phyloP scores from a whole-genome alignment of 257 asterid genomes.

The Solanum stenotomum region DNA sequence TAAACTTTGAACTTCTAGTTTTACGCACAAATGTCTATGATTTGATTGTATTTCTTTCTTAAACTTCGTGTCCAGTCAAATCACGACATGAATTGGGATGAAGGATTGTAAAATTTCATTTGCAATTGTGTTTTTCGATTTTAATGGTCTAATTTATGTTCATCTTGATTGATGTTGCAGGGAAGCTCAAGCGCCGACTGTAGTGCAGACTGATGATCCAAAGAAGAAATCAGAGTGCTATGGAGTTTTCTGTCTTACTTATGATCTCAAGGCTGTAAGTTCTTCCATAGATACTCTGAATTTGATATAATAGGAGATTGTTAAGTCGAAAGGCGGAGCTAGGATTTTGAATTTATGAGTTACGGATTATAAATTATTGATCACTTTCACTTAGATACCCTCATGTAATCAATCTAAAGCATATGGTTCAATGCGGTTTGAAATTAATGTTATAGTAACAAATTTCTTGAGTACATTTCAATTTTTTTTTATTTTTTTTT shows the following conservation, averaged over 20 bases:
- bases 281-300: background rate
- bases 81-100: background rate
- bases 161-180: constrained; percentile 22
- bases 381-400: no score
- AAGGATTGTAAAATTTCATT: background rate
- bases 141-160: background rate
- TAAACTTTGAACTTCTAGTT: background rate
- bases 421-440: no score
- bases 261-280: constrained; percentile 93
- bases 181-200: constrained; percentile 64
- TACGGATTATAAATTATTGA: no score
- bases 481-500: no score
- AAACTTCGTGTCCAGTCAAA: background rate
- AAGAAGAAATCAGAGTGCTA: constrained; percentile 80
- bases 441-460: no score
- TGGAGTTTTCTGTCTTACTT: constrained; percentile 94
- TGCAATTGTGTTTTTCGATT: background rate
- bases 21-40: background rate
- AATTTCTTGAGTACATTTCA: background rate
- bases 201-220: constrained; percentile 46
- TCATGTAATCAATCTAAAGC: no score
- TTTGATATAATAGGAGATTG: background rate
- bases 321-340: background rate
- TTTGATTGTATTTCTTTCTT: background rate
- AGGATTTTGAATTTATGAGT: background rate